phyloP scores from a whole-genome alignment of 2,329 filamentous ascomycete genomes.

The Alternaria metachromatica region DNA sequence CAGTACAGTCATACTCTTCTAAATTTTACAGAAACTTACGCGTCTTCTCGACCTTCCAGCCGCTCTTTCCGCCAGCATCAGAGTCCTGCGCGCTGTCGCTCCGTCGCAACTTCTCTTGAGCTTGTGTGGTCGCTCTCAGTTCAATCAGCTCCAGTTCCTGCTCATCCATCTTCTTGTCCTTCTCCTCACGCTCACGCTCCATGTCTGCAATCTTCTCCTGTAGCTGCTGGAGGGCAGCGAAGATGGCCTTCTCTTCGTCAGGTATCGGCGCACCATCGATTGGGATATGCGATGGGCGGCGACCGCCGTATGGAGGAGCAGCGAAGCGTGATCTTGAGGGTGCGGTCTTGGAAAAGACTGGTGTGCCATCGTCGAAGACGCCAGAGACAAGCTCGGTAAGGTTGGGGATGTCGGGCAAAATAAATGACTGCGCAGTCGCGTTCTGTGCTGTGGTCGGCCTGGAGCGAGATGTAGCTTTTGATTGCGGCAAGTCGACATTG shows the following conservation, averaged over 20 bases:
- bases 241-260: conserved; percentile 68
- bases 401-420: conserved; percentile 66
- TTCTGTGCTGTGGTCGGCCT: conserved; percentile 54
- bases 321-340: conserved; percentile 62
- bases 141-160: conserved; percentile 61
- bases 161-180: conserved; percentile 57
- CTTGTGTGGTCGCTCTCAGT: conserved; percentile 56
- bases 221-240: conserved; percentile 64
- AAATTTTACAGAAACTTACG: conserved; percentile 54
- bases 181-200: conserved; percentile 62
- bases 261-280: conserved; percentile 64
- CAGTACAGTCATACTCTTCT: not conserved
- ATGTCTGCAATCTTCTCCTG: conserved; percentile 64
- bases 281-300: conserved; percentile 50
- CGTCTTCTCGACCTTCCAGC: conserved; percentile 59
- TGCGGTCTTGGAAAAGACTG: conserved; percentile 60
- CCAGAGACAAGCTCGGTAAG: conserved; percentile 68
- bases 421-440: conserved; percentile 65
- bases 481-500: conserved; percentile 28
- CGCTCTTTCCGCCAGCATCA: conserved; percentile 43
- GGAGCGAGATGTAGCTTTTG: conserved; percentile 32
- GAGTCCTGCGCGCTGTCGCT: conserved; percentile 61
- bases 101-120: conserved; percentile 49
- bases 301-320: conserved; percentile 48
- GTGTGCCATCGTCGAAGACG: conserved; percentile 63